phyloP scores from a whole-genome alignment of 768 basidiomycete genomes.

The Lactarius akahatsu region DNA sequence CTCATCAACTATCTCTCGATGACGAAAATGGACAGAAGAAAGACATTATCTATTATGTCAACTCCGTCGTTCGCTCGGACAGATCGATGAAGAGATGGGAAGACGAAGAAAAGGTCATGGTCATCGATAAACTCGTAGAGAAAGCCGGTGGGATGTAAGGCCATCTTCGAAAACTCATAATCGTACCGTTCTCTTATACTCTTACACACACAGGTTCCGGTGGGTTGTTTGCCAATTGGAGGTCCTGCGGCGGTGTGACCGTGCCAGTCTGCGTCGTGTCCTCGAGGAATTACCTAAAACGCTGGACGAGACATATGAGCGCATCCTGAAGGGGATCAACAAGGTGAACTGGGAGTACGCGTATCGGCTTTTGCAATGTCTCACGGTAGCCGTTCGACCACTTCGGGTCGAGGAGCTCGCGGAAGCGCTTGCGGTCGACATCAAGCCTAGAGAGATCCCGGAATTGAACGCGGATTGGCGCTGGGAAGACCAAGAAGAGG shows the following conservation, averaged over 20 bases:
- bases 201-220: conserved; percentile 5
- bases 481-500: not conserved
- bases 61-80: not conserved
- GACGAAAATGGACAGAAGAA: not conserved
- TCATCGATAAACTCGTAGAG: not conserved
- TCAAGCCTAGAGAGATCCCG: not conserved
- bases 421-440: not conserved
- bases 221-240: conserved; percentile 2
- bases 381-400: not conserved
- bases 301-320: conserved; percentile 7
- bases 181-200: not conserved
- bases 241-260: not conserved
- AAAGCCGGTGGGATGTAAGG: conserved; percentile 6
- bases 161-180: not conserved
- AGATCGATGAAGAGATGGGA: not conserved
- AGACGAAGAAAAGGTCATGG: not conserved
- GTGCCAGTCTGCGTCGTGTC: not conserved
- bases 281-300: not conserved
- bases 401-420: conserved; percentile 10
- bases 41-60: not conserved
- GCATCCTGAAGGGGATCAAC: not conserved
- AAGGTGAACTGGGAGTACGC: not conserved
- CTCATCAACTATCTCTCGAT: not conserved
- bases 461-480: not conserved
- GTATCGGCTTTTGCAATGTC: not conserved